Percentiles rank a stretch among this genome's conserved stretches.
These are phyloP conservation scores for Bromus sterilis DNA, from an alignment of 176 grass and related monocot species.

Conservation along the genomic window DNA sequence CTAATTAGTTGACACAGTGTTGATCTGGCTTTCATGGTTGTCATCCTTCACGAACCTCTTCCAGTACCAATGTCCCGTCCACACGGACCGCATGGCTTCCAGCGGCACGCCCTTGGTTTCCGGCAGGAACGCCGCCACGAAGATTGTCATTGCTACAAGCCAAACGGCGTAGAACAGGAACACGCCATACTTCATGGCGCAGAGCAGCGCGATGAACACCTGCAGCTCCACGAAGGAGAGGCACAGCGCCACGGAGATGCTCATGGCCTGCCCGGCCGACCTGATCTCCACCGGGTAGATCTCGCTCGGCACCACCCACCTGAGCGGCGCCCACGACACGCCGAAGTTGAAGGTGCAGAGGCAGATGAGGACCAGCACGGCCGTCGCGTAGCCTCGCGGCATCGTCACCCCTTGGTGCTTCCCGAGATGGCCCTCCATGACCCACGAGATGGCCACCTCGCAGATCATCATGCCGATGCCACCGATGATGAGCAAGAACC, in stretches of 20 bases:
- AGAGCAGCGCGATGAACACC: slow-evolving; percentile 52
- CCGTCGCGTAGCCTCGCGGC: slow-evolving; percentile 27
- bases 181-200: slow-evolving; percentile 30
- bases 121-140: slow-evolving; percentile 58
- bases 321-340: slow-evolving; percentile 51
- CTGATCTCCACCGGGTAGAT: slow-evolving; percentile 62
- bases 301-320: slow-evolving; percentile 51
- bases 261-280: slow-evolving; percentile 52
- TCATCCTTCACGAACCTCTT: slow-evolving; percentile 26
- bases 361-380: slow-evolving; percentile 38
- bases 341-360: slow-evolving; percentile 45
- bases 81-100: slow-evolving; percentile 44
- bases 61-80: slow-evolving; percentile 61
- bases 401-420: slow-evolving; percentile 7
- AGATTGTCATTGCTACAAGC: slow-evolving; percentile 48
- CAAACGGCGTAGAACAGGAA: slow-evolving; percentile 48
- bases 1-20: background rate
- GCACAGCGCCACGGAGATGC: slow-evolving; percentile 36
- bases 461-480: slow-evolving; percentile 38
- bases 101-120: slow-evolving; percentile 73
- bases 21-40: background rate
- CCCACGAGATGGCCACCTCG: slow-evolving; percentile 32
- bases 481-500: slow-evolving; percentile 29
- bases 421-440: slow-evolving; percentile 36
- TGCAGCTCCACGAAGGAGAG: slow-evolving; percentile 51